Conservation (phyloP, 768 basidiomycete genomes). For the Gloeophyllum trabeum region DNA sequence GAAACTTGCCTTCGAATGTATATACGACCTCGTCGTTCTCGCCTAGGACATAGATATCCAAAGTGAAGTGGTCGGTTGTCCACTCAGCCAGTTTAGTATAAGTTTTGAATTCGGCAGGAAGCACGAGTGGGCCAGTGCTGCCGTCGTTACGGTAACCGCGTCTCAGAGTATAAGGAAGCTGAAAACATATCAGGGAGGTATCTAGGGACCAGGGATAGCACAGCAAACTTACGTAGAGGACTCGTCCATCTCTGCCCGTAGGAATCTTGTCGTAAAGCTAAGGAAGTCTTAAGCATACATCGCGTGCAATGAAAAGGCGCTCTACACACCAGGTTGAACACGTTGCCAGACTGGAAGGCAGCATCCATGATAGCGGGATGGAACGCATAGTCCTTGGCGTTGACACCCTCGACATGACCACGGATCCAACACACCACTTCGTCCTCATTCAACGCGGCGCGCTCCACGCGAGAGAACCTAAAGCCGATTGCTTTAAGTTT, state of each 20-base stretch:
- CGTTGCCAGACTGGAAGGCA: slow-evolving; percentile 3
- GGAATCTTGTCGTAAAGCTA: too few relatives aligned
- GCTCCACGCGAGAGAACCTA: slow-evolving; percentile 5
- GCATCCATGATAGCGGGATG: slow-evolving; percentile 20
- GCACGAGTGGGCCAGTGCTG: neutral
- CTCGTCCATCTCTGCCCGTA: too few relatives aligned
- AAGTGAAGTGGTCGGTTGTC: neutral
- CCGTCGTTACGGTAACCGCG: neutral
- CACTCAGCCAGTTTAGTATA: neutral
- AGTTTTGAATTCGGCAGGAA: neutral
- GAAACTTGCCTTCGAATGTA: neutral
- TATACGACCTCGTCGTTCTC: slow-evolving; percentile 1
- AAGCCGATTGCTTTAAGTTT: neutral
- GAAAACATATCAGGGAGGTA: neutral
- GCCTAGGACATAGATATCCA: neutral
- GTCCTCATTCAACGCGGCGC: slow-evolving; percentile 1
- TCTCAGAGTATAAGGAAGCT: neutral
- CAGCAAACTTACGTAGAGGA: too few relatives aligned
- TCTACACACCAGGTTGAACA: neutral
- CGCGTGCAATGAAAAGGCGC: slow-evolving; percentile 3
- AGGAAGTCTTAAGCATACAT: too few relatives aligned
- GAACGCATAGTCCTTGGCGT: slow-evolving; percentile 13
- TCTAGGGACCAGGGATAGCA: too few relatives aligned
- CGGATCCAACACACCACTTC: slow-evolving; percentile 4
- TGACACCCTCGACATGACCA: slow-evolving; percentile 3